Conservation (phyloP, 306 rosid genomes). For the Cercis canadensis region DNA sequence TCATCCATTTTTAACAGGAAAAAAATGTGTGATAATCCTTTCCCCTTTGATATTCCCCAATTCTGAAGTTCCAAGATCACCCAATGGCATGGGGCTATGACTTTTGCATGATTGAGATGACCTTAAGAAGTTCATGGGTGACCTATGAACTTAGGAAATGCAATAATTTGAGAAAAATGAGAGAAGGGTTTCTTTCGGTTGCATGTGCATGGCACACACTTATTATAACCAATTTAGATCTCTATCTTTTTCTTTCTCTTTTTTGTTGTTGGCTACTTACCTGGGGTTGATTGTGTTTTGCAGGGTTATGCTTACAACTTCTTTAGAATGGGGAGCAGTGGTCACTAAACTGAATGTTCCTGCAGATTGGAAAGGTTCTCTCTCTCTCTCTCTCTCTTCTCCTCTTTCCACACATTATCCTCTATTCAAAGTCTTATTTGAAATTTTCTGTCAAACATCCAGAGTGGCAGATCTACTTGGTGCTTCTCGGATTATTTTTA, state of each 20-base stretch:
- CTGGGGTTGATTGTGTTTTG: conserved; percentile 6
- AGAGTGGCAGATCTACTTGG: conserved; percentile 98
- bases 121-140: too few species aligned
- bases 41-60: too few species aligned
- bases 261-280: conserved; percentile 37
- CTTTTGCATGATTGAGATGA: too few species aligned
- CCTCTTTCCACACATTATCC: not conserved
- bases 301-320: conserved; percentile 83
- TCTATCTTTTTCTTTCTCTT: not conserved
- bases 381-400: conserved; percentile 20
- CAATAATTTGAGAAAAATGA: too few species aligned
- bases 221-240: too few species aligned
- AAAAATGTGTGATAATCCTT: too few species aligned
- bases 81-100: too few species aligned
- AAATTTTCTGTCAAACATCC: conserved; percentile 51
- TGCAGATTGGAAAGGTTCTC: conserved; percentile 93
- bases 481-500: conserved; percentile 74
- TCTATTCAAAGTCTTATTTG: conserved; percentile 14
- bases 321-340: conserved; percentile 87
- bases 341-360: conserved; percentile 90
- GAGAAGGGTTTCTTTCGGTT: too few species aligned
- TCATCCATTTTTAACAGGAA: too few species aligned
- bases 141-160: too few species aligned
- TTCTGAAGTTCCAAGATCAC: too few species aligned
- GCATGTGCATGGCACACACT: too few species aligned